Conservation (phyloP, 2,329 filamentous ascomycete species). For the Fusarium austroafricanum region DNA sequence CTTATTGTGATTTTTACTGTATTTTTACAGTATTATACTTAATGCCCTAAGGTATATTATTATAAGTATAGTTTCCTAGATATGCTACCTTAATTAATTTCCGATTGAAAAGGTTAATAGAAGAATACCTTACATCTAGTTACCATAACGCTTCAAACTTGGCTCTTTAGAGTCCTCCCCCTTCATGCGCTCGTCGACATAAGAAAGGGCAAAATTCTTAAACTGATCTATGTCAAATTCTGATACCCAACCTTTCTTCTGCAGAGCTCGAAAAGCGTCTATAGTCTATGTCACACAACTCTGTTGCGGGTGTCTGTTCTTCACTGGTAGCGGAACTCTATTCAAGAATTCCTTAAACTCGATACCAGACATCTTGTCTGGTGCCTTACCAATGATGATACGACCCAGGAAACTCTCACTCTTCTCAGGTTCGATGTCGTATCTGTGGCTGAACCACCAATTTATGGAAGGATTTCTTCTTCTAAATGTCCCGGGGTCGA, state of each 20-base stretch:
- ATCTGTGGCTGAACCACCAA: constrained; percentile 45
- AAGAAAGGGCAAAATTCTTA: constrained; percentile 44
- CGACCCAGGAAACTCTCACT: constrained; percentile 45
- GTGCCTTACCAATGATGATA: constrained; percentile 44
- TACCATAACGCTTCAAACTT: constrained; percentile 6
- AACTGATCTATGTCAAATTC: constrained; percentile 44
- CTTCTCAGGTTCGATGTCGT: constrained; percentile 24
- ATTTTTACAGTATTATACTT: too few relatives aligned
- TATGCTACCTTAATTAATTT: too few relatives aligned
- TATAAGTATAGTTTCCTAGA: too few relatives aligned
- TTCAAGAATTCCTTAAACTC: constrained; percentile 42
- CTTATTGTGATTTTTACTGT: too few relatives aligned
- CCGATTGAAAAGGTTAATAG: too few relatives aligned
- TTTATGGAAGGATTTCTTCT: constrained; percentile 49
- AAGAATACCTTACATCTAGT: neutral
- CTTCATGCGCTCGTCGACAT: constrained; percentile 47
- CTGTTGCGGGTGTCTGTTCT: constrained; percentile 49
- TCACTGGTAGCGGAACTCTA: constrained; percentile 44
- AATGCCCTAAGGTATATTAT: too few relatives aligned
- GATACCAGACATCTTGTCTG: constrained; percentile 20
- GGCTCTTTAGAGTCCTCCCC: constrained; percentile 23
- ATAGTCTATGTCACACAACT: constrained; percentile 50
- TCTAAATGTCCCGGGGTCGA: constrained; percentile 47
- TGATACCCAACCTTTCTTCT: constrained; percentile 41
- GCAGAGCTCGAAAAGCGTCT: constrained; percentile 43